Evolutionary conservation across 1,284 basidiomycete genomes (phyloP).

Genomic region (Leucoagaricus sp.): DNA sequence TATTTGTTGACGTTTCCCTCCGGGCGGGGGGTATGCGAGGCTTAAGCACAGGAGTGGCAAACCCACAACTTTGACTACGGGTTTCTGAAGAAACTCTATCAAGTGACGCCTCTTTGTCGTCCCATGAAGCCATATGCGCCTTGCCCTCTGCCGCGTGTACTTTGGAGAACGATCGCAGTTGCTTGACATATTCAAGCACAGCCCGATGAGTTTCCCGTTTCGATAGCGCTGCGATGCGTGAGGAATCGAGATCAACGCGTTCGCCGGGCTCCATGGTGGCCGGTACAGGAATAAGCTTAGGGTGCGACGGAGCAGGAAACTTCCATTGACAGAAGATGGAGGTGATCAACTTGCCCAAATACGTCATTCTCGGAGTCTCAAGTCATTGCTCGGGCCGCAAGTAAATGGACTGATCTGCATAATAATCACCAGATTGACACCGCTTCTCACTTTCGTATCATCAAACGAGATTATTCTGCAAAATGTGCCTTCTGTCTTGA

Average conservation of each 20-base stretch:
- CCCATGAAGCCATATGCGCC: conserved; percentile 32
- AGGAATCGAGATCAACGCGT: conserved; percentile 16
- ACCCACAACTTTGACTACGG: conserved; percentile 34
- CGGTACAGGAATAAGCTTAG: neutral
- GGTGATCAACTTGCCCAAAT: neutral
- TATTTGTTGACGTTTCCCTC: neutral
- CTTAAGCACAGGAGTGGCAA: conserved; percentile 61
- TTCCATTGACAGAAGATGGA: neutral
- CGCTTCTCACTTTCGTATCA: too few species aligned
- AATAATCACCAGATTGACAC: too few species aligned
- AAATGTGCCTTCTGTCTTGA: too few species aligned
- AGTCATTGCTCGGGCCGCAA: neutral
- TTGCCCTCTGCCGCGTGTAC: conserved; percentile 47
- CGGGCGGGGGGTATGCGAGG: conserved; percentile 35
- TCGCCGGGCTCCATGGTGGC: neutral
- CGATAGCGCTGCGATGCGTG: conserved; percentile 30
- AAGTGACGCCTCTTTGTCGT: neutral
- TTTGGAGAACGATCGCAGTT: conserved; percentile 47
- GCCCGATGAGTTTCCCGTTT: conserved; percentile 44
- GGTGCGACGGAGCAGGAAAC: neutral
- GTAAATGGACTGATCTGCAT: neutral
- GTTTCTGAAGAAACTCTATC: neutral
- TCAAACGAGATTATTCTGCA: too few species aligned
- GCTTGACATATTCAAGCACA: conserved; percentile 49
- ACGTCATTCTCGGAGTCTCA: neutral